Evolutionary conservation across 129 eudicot genomes (phyloP).

Genomic region (Sambucus nigra): DNA sequence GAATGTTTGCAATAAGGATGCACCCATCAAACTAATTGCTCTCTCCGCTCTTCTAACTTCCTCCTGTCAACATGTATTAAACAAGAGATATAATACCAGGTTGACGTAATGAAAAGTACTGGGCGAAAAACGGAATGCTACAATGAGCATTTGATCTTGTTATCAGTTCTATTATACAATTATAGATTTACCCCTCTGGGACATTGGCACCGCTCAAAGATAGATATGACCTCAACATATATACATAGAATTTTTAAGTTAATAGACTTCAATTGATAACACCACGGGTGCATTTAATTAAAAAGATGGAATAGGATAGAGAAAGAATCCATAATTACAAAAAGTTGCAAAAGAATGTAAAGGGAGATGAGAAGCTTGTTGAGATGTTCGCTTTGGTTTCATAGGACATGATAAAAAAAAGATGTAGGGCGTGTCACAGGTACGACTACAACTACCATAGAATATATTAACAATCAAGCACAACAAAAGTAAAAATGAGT

Average conservation of each 20-base stretch:
- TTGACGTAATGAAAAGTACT: constrained; percentile 1
- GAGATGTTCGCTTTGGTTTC: too few species aligned
- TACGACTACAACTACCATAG: too few species aligned
- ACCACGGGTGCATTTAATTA: neutral
- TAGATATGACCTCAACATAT: too few species aligned
- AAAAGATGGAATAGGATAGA: too few species aligned
- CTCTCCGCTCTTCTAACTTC: constrained; percentile 69
- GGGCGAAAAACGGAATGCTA: neutral
- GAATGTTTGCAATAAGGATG: constrained; percentile 62
- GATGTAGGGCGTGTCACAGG: too few species aligned
- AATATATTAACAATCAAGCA: too few species aligned
- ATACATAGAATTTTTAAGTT: too few species aligned
- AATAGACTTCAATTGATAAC: neutral
- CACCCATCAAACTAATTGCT: constrained; percentile 83
- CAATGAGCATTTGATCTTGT: constrained; percentile 2
- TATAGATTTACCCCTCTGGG: neutral
- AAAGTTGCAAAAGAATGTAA: too few species aligned
- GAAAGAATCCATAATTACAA: too few species aligned
- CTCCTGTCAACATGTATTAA: constrained; percentile 43
- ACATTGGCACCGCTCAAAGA: neutral
- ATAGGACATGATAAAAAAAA: too few species aligned
- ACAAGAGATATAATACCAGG: constrained; percentile 4
- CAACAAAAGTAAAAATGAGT: too few species aligned
- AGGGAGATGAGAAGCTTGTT: too few species aligned
- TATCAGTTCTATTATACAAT: neutral